Conservation (phyloP, 306 rosid species). For the Glycyrrhiza uralensis region DNA sequence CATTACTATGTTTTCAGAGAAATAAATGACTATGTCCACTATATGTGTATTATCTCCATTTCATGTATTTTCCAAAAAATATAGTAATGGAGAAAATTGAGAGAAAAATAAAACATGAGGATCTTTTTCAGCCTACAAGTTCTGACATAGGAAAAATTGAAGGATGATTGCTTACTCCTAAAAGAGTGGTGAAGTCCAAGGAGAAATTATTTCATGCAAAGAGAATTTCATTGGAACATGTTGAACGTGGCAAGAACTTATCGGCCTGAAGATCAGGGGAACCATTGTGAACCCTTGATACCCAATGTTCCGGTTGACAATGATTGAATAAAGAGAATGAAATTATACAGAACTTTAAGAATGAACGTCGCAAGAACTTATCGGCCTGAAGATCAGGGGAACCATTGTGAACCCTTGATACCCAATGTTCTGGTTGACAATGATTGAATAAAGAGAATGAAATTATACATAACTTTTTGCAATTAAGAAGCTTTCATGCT, state of each 20-base stretch:
- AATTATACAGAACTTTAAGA: neutral
- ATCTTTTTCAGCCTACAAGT: too few species aligned
- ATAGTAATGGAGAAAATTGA: too few species aligned
- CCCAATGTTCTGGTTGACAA: slow-evolving; percentile 20
- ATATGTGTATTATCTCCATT: too few species aligned
- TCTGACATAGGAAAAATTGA: too few species aligned
- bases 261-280: neutral
- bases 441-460: slow-evolving; percentile 16
- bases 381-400: neutral
- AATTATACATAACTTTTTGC: neutral
- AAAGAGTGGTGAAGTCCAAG: neutral
- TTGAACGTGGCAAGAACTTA: slow-evolving; percentile 4
- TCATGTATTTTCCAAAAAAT: too few species aligned
- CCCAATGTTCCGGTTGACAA: slow-evolving; percentile 20
- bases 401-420: slow-evolving; percentile 12
- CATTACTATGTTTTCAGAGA: too few species aligned
- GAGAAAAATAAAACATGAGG: too few species aligned
- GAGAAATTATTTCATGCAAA: neutral
- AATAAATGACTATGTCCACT: too few species aligned
- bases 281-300: slow-evolving; percentile 12
- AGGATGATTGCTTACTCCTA: neutral
- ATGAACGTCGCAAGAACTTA: neutral
- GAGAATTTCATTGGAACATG: slow-evolving; percentile 15
- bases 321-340: neutral
- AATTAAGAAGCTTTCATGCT: slow-evolving; percentile 2